Evolutionary conservation across 495 filamentous ascomycete genomes (phyloP).

Genomic region (Chaetomium cochliodes): DNA sequence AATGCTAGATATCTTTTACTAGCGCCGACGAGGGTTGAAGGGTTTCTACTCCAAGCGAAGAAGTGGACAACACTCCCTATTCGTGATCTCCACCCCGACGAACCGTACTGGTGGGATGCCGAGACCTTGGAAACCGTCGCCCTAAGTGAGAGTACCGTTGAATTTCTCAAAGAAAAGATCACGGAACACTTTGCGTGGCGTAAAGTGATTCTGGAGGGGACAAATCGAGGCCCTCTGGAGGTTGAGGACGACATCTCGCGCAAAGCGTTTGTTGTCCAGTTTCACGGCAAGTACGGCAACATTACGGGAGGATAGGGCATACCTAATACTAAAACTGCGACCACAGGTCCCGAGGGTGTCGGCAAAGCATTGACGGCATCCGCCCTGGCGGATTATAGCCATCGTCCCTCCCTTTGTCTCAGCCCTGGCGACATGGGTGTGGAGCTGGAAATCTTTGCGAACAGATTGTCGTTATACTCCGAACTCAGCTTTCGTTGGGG

Average conservation of each 20-base stretch:
- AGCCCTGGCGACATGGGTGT: background rate
- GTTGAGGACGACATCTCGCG: background rate
- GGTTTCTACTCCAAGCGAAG: background rate
- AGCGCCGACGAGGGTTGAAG: background rate
- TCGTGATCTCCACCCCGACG: background rate
- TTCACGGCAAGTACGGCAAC: background rate
- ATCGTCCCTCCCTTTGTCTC: background rate
- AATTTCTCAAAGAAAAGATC: background rate
- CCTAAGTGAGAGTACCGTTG: background rate
- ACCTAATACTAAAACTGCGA: background rate
- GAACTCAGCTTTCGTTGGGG: slow-evolving; percentile 8
- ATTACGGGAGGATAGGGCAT: background rate
- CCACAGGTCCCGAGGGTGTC: background rate
- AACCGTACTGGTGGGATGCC: background rate
- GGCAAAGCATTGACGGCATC: background rate
- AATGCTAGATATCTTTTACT: slow-evolving; percentile 7
- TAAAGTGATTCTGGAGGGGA: background rate
- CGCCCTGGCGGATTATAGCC: background rate
- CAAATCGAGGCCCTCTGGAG: background rate
- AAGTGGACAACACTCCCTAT: background rate
- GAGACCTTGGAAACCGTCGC: background rate
- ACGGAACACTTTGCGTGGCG: background rate
- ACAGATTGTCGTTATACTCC: background rate
- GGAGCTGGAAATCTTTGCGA: background rate
- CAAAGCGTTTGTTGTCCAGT: background rate